Evolutionary conservation across 331 rosid species (phyloP).

Genomic region (Malus hybrid): DNA sequence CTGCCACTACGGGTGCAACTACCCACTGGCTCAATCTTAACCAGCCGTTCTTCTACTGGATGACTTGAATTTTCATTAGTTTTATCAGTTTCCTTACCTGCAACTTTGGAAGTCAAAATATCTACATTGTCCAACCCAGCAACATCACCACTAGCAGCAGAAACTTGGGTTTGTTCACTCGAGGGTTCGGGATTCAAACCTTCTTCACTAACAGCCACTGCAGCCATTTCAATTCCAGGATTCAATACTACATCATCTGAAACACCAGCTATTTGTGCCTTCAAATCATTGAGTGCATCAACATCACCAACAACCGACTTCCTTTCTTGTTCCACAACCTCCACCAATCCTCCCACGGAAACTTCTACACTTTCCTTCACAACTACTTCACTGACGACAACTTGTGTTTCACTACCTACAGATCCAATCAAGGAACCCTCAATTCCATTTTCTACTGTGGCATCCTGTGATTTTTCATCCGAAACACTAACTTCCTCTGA

Average conservation of each 20-base stretch:
- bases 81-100: conserved; percentile 5
- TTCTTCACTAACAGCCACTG: neutral
- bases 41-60: conserved; percentile 22
- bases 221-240: conserved; percentile 12
- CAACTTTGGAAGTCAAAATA: conserved; percentile 13
- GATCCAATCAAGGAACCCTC: conserved; percentile 25
- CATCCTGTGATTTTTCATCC: conserved; percentile 9
- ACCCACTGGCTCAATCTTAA: conserved; percentile 19
- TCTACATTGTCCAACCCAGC: conserved; percentile 21
- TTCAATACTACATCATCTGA: conserved; percentile 11
- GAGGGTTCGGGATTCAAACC: conserved; percentile 7
- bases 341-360: conserved; percentile 13
- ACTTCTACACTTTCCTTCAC: conserved; percentile 3
- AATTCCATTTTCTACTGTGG: conserved; percentile 21
- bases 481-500: conserved; percentile 11
- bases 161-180: conserved; percentile 22
- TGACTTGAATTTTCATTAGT: conserved; percentile 5
- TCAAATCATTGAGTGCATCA: conserved; percentile 5
- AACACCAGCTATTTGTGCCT: conserved; percentile 4
- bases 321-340: conserved; percentile 14
- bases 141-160: conserved; percentile 17
- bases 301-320: conserved; percentile 8
- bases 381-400: conserved; percentile 2
- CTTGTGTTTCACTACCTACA: conserved; percentile 15
- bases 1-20: conserved; percentile 4